Evolutionary conservation across 2,329 filamentous ascomycete genomes (phyloP), one percentile per base, ranked within the genome.

Genomic region (Endothia cerciana): DNA sequence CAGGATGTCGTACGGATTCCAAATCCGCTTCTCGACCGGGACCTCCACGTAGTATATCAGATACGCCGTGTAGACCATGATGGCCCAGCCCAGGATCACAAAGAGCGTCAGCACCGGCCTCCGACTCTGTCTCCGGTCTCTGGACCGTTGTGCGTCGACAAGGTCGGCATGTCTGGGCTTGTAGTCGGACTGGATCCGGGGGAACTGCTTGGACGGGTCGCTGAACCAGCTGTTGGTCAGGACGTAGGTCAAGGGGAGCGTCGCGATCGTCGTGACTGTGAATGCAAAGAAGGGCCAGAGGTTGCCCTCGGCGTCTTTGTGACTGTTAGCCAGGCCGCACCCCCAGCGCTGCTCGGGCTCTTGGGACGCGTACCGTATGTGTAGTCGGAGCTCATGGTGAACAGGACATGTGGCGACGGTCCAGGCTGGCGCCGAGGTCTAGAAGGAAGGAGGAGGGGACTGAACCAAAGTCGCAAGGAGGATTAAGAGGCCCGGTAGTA

Each of bases 201-300:
- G 88, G 69, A 93, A 93, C 67, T 91, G 91, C 71, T 89, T 91
- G 76, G 93, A 90, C 70, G 92, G 87, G 73, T 93, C 82, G 71
- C 82, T 92, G 59, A 68, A 58, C 77, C 87, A 91, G 55, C 92
- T 89, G 76, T 90, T 91, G 74, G 97, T 85, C 72, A 97, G 88
- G 71, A 89, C 91, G 80, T 96, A 97, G 73, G 94, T 97, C 74
- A 97, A 85, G 69, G 94, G 94, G 66, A 97, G 81, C 41, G 95
- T 97, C 79, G 97, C 86, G 71, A 99, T 88, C 74, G 90, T 89
- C 69, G 91, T 89, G 74, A 98, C 85, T 53, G 94, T 97, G 76
- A 97, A 89, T 80, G 98, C 90, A 84, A 99, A 99, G 87, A 97
- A 97, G 72, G 96, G 95, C 85, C 97, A 99, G 84, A 97, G 97